phyloP scores from a whole-genome alignment of 2,329 filamentous ascomycete genomes.

The Cladosporium sp. region DNA sequence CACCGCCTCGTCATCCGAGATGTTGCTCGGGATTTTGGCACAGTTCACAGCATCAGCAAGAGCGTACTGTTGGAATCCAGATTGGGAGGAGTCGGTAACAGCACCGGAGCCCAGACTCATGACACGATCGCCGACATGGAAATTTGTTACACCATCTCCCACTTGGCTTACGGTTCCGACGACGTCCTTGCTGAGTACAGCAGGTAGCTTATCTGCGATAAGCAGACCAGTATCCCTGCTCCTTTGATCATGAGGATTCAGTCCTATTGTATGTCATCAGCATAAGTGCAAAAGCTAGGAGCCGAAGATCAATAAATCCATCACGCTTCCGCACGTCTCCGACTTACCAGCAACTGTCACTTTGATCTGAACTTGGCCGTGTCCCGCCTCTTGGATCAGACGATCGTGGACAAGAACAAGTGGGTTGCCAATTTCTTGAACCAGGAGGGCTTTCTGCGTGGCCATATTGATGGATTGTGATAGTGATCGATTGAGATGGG shows the following conservation, averaged over 20 bases:
- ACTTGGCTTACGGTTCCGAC: neutral
- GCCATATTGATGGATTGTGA: neutral
- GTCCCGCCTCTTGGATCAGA: neutral
- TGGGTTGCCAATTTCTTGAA: conserved; percentile 6
- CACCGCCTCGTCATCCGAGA: conserved; percentile 10
- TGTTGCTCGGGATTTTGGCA: conserved; percentile 2
- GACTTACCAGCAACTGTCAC: conserved; percentile 8
- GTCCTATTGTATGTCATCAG: neutral
- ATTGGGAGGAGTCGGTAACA: conserved; percentile 6
- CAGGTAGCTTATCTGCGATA: conserved; percentile 6
- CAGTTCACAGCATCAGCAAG: conserved; percentile 10
- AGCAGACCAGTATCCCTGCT: conserved; percentile 8
- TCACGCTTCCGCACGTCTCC: neutral
- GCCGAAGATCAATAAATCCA: neutral
- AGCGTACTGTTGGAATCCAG: conserved; percentile 6
- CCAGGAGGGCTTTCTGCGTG: conserved; percentile 9
- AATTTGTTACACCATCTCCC: neutral
- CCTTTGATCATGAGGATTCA: conserved; percentile 10
- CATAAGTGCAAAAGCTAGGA: neutral
- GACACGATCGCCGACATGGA: conserved; percentile 2
- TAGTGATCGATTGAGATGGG: no score
- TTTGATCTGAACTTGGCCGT: conserved; percentile 9
- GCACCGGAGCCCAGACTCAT: neutral
- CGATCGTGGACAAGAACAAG: conserved; percentile 9
- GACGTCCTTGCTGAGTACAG: conserved; percentile 9